Conservation (phyloP, 495 filamentous ascomycete genomes). For the Staphylotrichum longicolle region DNA sequence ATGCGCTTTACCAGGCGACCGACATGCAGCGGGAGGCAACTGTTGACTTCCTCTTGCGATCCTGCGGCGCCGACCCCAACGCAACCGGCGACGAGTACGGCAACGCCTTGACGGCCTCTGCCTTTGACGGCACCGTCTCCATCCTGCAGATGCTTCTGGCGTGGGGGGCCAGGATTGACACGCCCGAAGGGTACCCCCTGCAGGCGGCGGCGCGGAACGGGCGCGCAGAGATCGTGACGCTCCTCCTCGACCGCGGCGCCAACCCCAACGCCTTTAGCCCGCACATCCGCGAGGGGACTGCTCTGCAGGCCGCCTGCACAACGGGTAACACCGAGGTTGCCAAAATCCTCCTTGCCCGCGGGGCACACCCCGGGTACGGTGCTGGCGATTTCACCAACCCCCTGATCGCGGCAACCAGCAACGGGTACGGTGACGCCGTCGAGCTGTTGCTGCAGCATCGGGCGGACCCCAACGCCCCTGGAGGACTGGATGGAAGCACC, state of each 20-base stretch:
- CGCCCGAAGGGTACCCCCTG: conserved; percentile 2
- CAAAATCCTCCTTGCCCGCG: conserved; percentile 1
- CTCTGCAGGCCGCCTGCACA: neutral
- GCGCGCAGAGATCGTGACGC: neutral
- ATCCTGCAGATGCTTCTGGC: neutral
- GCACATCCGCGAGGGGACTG: neutral
- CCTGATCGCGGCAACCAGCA: conserved; percentile 1
- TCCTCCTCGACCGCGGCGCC: neutral
- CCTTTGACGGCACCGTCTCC: conserved; percentile 1
- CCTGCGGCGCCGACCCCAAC: neutral
- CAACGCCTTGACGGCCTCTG: conserved; percentile 2
- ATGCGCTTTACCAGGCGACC: neutral
- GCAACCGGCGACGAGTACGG: neutral
- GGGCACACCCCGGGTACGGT: neutral
- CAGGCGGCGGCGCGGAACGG: conserved; percentile 2
- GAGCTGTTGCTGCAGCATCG: neutral
- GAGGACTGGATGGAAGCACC: neutral
- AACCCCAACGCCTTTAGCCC: conserved; percentile 1
- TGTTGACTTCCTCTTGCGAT: neutral
- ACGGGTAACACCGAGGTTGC: neutral
- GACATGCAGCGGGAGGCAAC: conserved; percentile 2
- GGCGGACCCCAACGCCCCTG: neutral
- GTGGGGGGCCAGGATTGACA: neutral
- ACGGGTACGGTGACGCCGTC: conserved; percentile 2
- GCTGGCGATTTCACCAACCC: conserved; percentile 2